Evolutionary conservation across 2,329 filamentous ascomycete species (phyloP), one percentile per base, ranked within the genome.

Genomic region (Arthrinium puccinioides): DNA sequence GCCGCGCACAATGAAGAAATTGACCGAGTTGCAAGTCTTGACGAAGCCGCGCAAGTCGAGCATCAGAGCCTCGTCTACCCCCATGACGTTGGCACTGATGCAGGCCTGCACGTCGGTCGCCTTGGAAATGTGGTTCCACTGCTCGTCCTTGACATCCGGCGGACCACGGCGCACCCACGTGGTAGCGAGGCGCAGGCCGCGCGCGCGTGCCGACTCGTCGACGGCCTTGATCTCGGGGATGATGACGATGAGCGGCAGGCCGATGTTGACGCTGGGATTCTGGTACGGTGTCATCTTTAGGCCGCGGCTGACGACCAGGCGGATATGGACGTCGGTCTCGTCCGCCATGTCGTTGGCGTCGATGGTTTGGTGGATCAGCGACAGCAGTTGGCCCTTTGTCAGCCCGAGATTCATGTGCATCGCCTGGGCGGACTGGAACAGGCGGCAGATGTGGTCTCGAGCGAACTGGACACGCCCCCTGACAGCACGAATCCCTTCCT

Each of bases 11-110:
- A 57, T 54, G 40, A 57, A 57, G 42, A 57, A 56, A 29, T 57
- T 57, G 39, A 52, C 49, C 23, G 54, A 55, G 43, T 57, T 57
- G 43, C 54, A 55, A 4, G 53, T 55, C 42, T 55, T 57, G 32
- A 55, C 52, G 26, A 54, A 55, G 2, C 52, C 52, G 10, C 43
- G 39, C 25, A 48, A 38, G 34, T 55, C 52, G 21, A 57, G 44
- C 52, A 54, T 56, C 4, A 55, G 41, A 6, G 53, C 53, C 37
- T 56, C 53, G 35, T 56, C 53, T 6, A 54, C 53, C 11, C 46
- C 48, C 53, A 55, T 54, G 8, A 52, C 39, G 29, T 53, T 53
- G 29, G 53, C 53, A 28, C 44, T 47, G 34, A 54, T 52, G 34
- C 52, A 55, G 2, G 53, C 53, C 29, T 55, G 51, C 8, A 56